These are phyloP conservation scores for Theileria parva DNA, from an alignment of 169 alveolate species.

Conservation along the genomic window DNA sequence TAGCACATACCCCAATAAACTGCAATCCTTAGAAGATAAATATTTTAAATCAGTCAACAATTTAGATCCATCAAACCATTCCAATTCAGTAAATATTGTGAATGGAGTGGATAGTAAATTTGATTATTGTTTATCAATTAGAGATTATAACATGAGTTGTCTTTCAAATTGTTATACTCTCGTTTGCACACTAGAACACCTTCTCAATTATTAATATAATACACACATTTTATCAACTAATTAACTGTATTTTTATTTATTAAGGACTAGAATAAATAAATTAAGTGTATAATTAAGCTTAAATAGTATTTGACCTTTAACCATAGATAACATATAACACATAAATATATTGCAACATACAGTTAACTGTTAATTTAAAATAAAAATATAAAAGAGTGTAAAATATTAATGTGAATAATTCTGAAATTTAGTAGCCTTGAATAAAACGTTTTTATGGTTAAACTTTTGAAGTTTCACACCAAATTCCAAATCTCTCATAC, in stretches of 20 bases:
- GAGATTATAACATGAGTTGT: constrained; percentile 28
- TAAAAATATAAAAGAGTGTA: too few species aligned
- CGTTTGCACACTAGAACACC: constrained; percentile 52
- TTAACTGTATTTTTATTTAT: too few species aligned
- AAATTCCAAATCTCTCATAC: background rate
- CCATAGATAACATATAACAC: too few species aligned
- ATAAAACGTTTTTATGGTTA: background rate
- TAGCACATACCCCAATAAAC: constrained; percentile 20
- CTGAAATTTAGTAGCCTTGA: background rate
- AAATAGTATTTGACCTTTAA: too few species aligned
- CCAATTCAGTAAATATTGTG: too few species aligned
- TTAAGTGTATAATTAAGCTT: too few species aligned
- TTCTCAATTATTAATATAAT: constrained; percentile 25
- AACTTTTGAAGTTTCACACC: background rate
- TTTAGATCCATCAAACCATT: background rate
- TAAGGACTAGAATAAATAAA: too few species aligned
- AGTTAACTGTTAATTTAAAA: too few species aligned
- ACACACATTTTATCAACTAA: background rate
- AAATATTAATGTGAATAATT: background rate
- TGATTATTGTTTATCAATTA: constrained; percentile 37
- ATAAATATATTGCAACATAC: too few species aligned
- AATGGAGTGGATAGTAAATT: background rate
- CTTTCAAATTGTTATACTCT: constrained; percentile 61
- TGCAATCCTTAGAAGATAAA: constrained; percentile 40
- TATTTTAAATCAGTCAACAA: background rate